phyloP scores from a whole-genome alignment of 441 rosid genomes.

The Arabidopsis lyrata region DNA sequence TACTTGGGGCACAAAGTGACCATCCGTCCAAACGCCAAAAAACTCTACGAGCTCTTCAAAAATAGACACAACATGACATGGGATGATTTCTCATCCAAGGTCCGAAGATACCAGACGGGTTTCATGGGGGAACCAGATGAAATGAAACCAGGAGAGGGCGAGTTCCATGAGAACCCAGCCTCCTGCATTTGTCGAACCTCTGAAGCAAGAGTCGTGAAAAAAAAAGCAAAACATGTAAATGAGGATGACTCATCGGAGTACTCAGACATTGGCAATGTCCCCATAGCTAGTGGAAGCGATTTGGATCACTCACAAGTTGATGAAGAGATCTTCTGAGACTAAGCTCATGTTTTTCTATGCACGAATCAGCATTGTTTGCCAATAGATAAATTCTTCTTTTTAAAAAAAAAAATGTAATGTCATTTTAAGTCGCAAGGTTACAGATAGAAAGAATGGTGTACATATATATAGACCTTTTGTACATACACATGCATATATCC shows the following conservation, averaged over 20 bases:
- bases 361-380: conserved; percentile 10
- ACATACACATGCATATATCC: conserved; percentile 25
- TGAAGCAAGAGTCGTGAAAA: conserved; percentile 37
- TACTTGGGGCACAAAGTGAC: conserved; percentile 79
- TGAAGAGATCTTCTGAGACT: conserved; percentile 17
- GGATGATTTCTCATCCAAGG: conserved; percentile 64
- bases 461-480: conserved; percentile 34
- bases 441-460: conserved; percentile 33
- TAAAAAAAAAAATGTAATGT: conserved; percentile 7
- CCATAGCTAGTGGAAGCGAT: conserved; percentile 31
- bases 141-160: conserved; percentile 63
- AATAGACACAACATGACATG: conserved; percentile 67
- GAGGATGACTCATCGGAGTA: conserved; percentile 59
- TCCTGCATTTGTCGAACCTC: conserved; percentile 66
- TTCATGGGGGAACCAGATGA: conserved; percentile 77
- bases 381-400: background rate
- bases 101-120: conserved; percentile 56
- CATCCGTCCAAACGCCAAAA: conserved; percentile 73
- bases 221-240: conserved; percentile 37
- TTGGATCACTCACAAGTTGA: conserved; percentile 23
- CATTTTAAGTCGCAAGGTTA: conserved; percentile 25
- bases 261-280: conserved; percentile 37
- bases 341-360: background rate
- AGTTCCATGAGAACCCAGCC: conserved; percentile 74
- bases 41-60: conserved; percentile 56